Percentiles rank a stretch among this genome's conserved stretches.
phyloP scores from a whole-genome alignment of 495 filamentous ascomycete species.

The Penicillium bovifimosum region DNA sequence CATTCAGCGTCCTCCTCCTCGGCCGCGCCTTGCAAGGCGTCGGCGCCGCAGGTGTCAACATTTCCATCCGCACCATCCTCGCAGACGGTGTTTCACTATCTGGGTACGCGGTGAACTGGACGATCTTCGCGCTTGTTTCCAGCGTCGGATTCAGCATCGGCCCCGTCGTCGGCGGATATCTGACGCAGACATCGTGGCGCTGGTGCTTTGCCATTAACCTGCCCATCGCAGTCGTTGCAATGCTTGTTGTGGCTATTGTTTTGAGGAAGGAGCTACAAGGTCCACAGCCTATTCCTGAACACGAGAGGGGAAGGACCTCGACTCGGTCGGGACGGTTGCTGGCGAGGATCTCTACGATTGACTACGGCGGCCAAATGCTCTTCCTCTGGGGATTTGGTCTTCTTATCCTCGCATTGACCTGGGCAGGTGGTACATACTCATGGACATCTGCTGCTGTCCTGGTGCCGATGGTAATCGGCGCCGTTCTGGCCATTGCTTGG shows the following conservation, averaged over 20 bases:
- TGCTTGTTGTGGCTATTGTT: constrained; percentile 25
- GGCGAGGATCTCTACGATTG: constrained; percentile 44
- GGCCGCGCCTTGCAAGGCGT: constrained; percentile 55
- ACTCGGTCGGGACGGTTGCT: constrained; percentile 12
- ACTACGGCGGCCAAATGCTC: constrained; percentile 49
- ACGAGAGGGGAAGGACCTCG: not conserved
- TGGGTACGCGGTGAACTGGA: constrained; percentile 55
- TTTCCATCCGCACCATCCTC: constrained; percentile 49
- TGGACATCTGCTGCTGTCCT: constrained; percentile 49
- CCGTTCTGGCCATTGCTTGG: constrained; percentile 41
- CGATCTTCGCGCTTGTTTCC: constrained; percentile 46
- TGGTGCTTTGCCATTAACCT: constrained; percentile 52
- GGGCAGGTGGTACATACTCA: constrained; percentile 52
- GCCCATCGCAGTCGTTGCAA: constrained; percentile 27
- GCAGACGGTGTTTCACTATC: constrained; percentile 51
- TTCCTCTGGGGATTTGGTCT: constrained; percentile 57
- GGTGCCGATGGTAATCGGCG: constrained; percentile 46
- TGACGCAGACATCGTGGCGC: constrained; percentile 42
- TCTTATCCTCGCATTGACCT: constrained; percentile 52
- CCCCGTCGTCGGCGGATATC: constrained; percentile 47
- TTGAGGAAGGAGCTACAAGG: constrained; percentile 30
- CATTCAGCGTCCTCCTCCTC: constrained; percentile 50
- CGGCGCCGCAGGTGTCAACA: constrained; percentile 48
- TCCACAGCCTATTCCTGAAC: constrained; percentile 19
- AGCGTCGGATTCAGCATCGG: constrained; percentile 50